phyloP scores from a whole-genome alignment of 2,329 filamentous ascomycete species.

The Cyphellophora attinorum region DNA sequence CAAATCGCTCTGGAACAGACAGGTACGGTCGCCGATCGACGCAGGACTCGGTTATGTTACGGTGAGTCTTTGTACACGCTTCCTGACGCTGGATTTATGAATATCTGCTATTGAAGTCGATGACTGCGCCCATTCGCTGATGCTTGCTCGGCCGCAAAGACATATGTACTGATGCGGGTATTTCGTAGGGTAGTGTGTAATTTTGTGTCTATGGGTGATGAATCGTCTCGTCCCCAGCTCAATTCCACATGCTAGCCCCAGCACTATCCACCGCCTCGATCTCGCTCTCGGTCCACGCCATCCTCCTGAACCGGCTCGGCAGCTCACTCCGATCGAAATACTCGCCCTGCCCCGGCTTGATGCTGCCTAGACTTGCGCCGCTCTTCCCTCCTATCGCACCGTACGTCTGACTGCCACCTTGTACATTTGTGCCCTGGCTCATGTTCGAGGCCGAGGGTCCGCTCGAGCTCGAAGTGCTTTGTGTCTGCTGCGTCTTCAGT shows the following conservation, averaged over 20 bases:
- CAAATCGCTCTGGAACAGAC: no score
- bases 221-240: no score
- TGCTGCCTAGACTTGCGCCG: slow-evolving; percentile 62
- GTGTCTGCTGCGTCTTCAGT: slow-evolving; percentile 25
- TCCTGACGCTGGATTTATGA: no score
- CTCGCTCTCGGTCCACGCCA: slow-evolving; percentile 66
- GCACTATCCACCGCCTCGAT: slow-evolving; percentile 95
- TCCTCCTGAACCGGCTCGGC: slow-evolving; percentile 69
- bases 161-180: no score
- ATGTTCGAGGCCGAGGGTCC: slow-evolving; percentile 1
- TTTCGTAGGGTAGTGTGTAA: no score
- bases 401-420: slow-evolving; percentile 20
- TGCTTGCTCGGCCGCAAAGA: no score
- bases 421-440: slow-evolving; percentile 4
- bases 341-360: slow-evolving; percentile 61
- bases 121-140: no score
- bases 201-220: no score
- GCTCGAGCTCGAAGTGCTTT: slow-evolving; percentile 16
- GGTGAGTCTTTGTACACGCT: no score
- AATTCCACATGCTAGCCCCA: slow-evolving; percentile 60
- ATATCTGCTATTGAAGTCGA: no score
- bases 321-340: slow-evolving; percentile 87
- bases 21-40: no score
- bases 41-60: no score
- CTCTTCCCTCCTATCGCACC: slow-evolving; percentile 48